Base-by-base conservation (phyloP, 352 stramenopile species). In the Phytopythium aichiense region DNA sequence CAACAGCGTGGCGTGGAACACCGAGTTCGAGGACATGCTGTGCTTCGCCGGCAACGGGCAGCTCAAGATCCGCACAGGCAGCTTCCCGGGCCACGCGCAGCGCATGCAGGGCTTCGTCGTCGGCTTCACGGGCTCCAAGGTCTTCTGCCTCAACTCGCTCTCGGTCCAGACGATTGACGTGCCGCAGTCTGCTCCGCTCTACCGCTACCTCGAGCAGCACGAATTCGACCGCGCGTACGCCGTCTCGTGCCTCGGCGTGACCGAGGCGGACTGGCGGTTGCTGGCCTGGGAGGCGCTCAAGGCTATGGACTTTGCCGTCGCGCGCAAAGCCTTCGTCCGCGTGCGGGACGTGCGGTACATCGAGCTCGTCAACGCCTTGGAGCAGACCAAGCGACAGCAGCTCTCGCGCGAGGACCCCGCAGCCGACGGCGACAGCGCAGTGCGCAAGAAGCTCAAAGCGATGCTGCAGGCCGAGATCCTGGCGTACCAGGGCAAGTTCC, bases 1-100 rank as follows among this genome's bases (percentile, higher is more conserved):
- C 9, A 95, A 94, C 61, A 95, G 85, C 64, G 90, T 97, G 16
- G 82, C 88, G n/a, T 98, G 94, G 76, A 98, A 98, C 77, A 91
- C 87, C 9, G 90, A 98, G 61, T 87, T 92, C 48, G 93, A 98
- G 48, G 92, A 98, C 53, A 97, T 98, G 88, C 63, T 98, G 43
- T 98, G 95, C 69, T 98, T 96, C 64, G 91, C 81, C 6, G 87
- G 89, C 20, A 92, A 89, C 58, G 79, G 77, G 1, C 85, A 91
- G 62, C 84, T 98, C 33, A 92, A 89, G 76, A 96, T 98, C 63
- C 96, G 95, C 59, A 96, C 91, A 5, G 92, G 87, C 18, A 76
- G 78, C 49, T 97, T 97, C 52, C 87, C 89, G 8, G 87, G 96
- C 2, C 86, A 97, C 64, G 72, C 81, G 4, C 93, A 98, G 64